Base-by-base conservation (phyloP, 768 basidiomycete species). In the Pleurotus platypus region DNA sequence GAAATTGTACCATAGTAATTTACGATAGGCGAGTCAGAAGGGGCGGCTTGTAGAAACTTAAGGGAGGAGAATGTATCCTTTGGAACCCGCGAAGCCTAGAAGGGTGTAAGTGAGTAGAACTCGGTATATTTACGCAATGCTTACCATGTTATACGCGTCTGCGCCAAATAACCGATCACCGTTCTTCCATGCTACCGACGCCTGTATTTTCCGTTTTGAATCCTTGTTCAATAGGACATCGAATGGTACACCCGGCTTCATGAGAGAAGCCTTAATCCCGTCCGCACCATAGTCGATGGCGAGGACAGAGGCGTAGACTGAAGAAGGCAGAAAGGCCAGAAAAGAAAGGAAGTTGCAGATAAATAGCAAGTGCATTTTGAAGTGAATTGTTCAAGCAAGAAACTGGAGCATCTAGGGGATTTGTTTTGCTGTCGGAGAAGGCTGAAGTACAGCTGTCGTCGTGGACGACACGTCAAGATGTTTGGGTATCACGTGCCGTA, bases 281-380 rank as follows among this genome's bases (percentile, higher is more conserved):
- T 98, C 97, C 15, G 92, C 84, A 68, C 97, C 97, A 82, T 97
- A 98, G 84, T 99, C 97, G 66, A 99, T 92, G 16, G 95, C 95
- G 48, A 99, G 83, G 11, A 98, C 82, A 2, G 94, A 85, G 18
- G 87, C 90, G 42, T 82, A 71, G n/a, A 77, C 73, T 43, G 75
- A 67, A 46, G 75, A 70, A 35, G 81, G 76, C 18, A 79, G 59
- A 35, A 70, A 64, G 15, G 70, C 63, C 60, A 77, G 57, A 56
- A 80, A 67, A 58, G 70, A 72, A 53, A 79, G 60, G 26, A 75
- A 59, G 62, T 67, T 68, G 68, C 73, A 76, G 54, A 71, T 64
- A 59, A 68, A 65, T 63, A 72, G 62, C 49, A 74, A 61, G 59
- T 69, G 76, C 77, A 78, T 80, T 56, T 65, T 59, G 63, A 59